Evolutionary conservation across 768 basidiomycete genomes (phyloP).

Genomic region (Hericium coralloides): DNA sequence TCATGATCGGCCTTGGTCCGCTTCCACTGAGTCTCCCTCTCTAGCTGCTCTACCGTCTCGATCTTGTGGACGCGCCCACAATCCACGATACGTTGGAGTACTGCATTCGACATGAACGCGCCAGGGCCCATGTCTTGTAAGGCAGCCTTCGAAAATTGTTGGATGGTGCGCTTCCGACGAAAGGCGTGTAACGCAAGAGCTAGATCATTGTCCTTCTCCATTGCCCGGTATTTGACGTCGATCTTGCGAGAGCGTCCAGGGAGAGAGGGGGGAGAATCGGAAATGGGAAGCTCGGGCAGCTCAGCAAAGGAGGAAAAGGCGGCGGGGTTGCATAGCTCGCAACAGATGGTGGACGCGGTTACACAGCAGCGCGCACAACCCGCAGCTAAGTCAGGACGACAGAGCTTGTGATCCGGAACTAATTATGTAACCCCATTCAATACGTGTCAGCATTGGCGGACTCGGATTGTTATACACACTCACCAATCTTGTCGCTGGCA

Average conservation of each 20-base stretch:
- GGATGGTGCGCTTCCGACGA: too few species aligned
- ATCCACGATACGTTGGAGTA: background rate
- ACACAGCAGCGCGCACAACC: conserved; percentile 16
- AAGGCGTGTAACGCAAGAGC: conserved; percentile 3
- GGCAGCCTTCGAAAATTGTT: background rate
- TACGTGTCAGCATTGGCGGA: too few species aligned
- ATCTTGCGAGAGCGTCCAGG: conserved; percentile 4
- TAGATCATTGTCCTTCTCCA: conserved; percentile 3
- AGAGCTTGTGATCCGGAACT: conserved; percentile 5
- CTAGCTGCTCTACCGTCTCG: background rate
- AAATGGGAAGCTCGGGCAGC: background rate
- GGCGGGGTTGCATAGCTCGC: conserved; percentile 15
- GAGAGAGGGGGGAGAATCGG: background rate
- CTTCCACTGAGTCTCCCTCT: background rate
- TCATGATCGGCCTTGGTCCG: background rate
- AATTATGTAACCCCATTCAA: background rate
- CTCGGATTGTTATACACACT: background rate
- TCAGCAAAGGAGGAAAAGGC: background rate
- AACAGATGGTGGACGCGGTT: conserved; percentile 16
- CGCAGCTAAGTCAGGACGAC: background rate
- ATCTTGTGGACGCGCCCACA: background rate
- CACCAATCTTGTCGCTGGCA: background rate
- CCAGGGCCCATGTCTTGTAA: background rate
- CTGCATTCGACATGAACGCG: background rate
- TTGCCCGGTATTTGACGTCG: background rate